Evolutionary conservation across 1,139 yeast species (phyloP).

Genomic region (Sugiyamaella pinicola): DNA sequence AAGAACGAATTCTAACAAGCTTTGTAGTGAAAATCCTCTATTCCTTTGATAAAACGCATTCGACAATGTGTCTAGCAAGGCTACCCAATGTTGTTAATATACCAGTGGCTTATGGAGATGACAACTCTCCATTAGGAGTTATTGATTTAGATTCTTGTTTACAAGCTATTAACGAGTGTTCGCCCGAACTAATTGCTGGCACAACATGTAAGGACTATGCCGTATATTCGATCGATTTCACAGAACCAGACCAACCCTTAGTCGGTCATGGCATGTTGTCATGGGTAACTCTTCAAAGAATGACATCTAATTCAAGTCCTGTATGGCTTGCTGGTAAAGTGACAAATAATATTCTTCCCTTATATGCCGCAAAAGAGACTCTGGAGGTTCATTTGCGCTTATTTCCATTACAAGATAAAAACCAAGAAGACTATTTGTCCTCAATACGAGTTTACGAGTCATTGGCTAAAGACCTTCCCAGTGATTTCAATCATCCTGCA

Average conservation of each 20-base stretch:
- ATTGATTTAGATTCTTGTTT: slow-evolving; percentile 42
- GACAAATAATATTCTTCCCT: slow-evolving; percentile 27
- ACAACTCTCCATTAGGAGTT: slow-evolving; percentile 36
- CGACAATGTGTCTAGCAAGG: slow-evolving; percentile 41
- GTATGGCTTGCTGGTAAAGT: slow-evolving; percentile 28
- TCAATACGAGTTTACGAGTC: slow-evolving; percentile 29
- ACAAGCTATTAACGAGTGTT: slow-evolving; percentile 38
- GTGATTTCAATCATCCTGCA: slow-evolving; percentile 30
- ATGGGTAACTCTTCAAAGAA: slow-evolving; percentile 31
- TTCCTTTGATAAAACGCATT: slow-evolving; percentile 40
- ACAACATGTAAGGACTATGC: slow-evolving; percentile 41
- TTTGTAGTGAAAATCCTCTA: slow-evolving; percentile 42
- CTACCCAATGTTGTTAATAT: slow-evolving; percentile 31
- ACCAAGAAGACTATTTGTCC: slow-evolving; percentile 28
- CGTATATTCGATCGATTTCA: slow-evolving; percentile 46
- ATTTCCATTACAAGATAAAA: slow-evolving; percentile 27
- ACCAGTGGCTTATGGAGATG: slow-evolving; percentile 35
- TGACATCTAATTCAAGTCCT: slow-evolving; percentile 15
- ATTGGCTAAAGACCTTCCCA: slow-evolving; percentile 26
- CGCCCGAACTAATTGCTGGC: slow-evolving; percentile 44
- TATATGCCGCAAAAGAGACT: slow-evolving; percentile 29
- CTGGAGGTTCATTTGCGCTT: slow-evolving; percentile 33
- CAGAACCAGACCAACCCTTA: slow-evolving; percentile 44
- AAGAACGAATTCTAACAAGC: slow-evolving; percentile 3
- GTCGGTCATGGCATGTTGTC: slow-evolving; percentile 48